Evolutionary conservation across 345 rosid species (phyloP).

Genomic region (Anastatica hierochuntica): DNA sequence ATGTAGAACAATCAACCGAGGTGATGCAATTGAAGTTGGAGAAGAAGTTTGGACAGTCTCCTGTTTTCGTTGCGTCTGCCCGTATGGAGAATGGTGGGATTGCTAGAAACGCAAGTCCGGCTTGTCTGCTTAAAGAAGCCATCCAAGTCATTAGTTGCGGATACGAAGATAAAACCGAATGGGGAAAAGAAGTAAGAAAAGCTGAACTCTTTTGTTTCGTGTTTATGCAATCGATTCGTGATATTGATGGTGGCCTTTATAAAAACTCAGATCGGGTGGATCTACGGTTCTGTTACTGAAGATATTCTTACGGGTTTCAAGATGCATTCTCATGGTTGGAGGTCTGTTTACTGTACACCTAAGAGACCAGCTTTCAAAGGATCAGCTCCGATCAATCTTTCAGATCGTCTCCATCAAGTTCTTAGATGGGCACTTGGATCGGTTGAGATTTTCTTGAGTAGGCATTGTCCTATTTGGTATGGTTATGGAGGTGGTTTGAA

Average conservation of each 20-base stretch:
- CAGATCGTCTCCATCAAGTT: conserved; percentile 95
- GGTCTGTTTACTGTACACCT: conserved; percentile 95
- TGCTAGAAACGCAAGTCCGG: conserved; percentile 64
- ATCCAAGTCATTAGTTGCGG: conserved; percentile 99
- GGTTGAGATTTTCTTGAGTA: conserved; percentile 91
- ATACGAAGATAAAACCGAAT: conserved; percentile 97
- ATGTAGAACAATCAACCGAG: conserved; percentile 45
- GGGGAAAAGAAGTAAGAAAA: conserved; percentile 95
- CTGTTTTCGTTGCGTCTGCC: conserved; percentile 79
- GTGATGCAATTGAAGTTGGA: conserved; percentile 62
- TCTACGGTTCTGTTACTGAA: conserved; percentile 39
- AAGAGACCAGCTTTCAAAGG: conserved; percentile 85
- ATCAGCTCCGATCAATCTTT: conserved; percentile 52
- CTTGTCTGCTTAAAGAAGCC: conserved; percentile 82
- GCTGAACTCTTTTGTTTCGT: not conserved
- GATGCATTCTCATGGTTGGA: conserved; percentile 99
- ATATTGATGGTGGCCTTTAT: not conserved
- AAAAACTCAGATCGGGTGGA: conserved; percentile 77
- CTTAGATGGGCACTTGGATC: conserved; percentile 99
- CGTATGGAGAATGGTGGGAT: conserved; percentile 72
- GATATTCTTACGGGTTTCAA: conserved; percentile 96
- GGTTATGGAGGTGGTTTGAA: conserved; percentile 98
- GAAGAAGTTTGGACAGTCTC: conserved; percentile 96
- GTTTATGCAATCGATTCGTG: not conserved
- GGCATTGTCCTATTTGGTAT: conserved; percentile 98